Base-by-base conservation (phyloP, 345 rosid genomes). In the Syzygium oleosum region DNA sequence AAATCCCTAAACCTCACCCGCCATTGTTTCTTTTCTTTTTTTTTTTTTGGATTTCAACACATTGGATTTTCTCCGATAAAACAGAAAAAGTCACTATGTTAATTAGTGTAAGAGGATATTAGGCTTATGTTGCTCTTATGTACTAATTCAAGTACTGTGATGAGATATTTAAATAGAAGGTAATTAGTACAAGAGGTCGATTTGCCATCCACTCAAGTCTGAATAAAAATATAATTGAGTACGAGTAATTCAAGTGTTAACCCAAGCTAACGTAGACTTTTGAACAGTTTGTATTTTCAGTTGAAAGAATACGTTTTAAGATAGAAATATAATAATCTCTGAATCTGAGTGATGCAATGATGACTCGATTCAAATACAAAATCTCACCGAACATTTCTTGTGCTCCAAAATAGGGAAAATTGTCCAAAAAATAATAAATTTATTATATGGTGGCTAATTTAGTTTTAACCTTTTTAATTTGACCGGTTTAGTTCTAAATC, bases 381-480 rank as follows among this genome's bases (percentile, higher is more conserved):
- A 38, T 34, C 46, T 34, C 7, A 1, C 0, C 49, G 5, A 34
- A 38, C 12, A 73, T 19, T 19, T 38, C 4, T 38, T 19, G 49
- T 38, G 49, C 49, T 17, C 21, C 5, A 1, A 6, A 1, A 38
- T 19, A 4, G 1, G 12, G 49, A 34, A 73, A 73, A 73, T 19
- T 34, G 11, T 17, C 12, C 6, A 34, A 34, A 65, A 38, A 9
- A 12, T 34, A 25, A 2, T 73, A 73, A 73, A 34, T 19, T 1
- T 2, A 34, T 19, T 38, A 0, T 73, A 34, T 5, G 2, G 1
- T 0, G 0, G 12, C 2, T 0, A 17, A 73, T 10, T 38, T 6
- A 19, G 0, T 73, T 38, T 2, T 34, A 34, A 73, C 9, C 0
- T 34, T 9, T 68, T 34, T 4, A 19, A 34, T 73, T 65, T 65